phyloP scores from a whole-genome alignment of 108 stramenopile genomes.

The Craspedostauros australis region DNA sequence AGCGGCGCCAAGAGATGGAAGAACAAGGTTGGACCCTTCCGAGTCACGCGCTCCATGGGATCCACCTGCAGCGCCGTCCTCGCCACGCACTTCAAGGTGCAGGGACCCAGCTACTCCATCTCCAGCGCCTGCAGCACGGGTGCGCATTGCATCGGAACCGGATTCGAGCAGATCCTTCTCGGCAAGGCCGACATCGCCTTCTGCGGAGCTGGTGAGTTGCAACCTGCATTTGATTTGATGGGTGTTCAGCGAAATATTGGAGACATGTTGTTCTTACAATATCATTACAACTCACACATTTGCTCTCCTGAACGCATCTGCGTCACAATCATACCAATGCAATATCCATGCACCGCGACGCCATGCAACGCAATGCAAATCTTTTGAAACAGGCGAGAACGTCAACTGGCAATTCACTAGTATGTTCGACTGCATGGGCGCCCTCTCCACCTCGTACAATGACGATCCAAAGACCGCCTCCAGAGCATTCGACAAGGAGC shows the following conservation, averaged over 20 bases:
- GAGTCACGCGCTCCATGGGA: constrained; percentile 90
- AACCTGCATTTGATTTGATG: neutral
- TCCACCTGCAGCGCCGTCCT: constrained; percentile 85
- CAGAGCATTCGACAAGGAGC: constrained; percentile 93
- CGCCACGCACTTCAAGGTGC: constrained; percentile 87
- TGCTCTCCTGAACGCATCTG: neutral
- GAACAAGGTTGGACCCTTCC: constrained; percentile 94
- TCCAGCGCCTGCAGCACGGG: constrained; percentile 87
- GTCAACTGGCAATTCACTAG: constrained; percentile 88
- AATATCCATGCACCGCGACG: neutral
- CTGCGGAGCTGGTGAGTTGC: constrained; percentile 78
- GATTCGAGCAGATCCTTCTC: constrained; percentile 87
- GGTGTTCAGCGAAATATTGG: neutral
- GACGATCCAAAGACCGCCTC: constrained; percentile 82
- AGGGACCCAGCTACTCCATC: constrained; percentile 84
- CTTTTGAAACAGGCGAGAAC: constrained; percentile 53
- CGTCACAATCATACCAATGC: neutral
- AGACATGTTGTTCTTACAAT: no score
- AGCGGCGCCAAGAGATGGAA: constrained; percentile 77
- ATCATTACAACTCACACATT: neutral
- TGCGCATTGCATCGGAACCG: constrained; percentile 90
- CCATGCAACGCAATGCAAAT: neutral
- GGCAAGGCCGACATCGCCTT: constrained; percentile 87
- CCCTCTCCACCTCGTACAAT: constrained; percentile 87
- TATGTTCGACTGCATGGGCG: constrained; percentile 96